Evolutionary conservation across 2,329 filamentous ascomycete genomes (phyloP).

Genomic region (Ramularia collo-cygni): DNA sequence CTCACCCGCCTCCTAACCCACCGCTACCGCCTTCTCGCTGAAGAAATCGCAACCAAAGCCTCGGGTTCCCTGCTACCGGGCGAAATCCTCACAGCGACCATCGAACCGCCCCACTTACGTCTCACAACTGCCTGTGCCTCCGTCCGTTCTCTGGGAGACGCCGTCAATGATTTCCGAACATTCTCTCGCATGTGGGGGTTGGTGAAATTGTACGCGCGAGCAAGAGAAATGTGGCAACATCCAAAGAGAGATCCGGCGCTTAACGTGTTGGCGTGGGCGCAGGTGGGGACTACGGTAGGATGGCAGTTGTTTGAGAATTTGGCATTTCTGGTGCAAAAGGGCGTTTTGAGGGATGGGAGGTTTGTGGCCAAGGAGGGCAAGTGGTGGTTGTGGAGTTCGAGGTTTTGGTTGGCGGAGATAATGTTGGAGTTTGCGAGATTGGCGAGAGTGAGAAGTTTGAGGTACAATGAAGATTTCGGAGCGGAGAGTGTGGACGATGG

Average conservation of each 20-base stretch:
- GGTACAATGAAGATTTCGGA: conserved; percentile 27
- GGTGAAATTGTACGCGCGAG: conserved; percentile 66
- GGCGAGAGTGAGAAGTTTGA: conserved; percentile 37
- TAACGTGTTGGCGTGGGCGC: conserved; percentile 54
- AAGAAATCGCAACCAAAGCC: conserved; percentile 33
- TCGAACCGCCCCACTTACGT: conserved; percentile 30
- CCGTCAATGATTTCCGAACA: conserved; percentile 65
- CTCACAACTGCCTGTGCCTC: conserved; percentile 29
- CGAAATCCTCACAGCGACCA: conserved; percentile 34
- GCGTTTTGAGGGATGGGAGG: conserved; percentile 49
- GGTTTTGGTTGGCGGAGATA: conserved; percentile 76
- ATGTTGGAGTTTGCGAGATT: conserved; percentile 67
- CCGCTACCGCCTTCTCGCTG: conserved; percentile 31
- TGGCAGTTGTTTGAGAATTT: conserved; percentile 82
- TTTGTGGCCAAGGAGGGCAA: conserved; percentile 44
- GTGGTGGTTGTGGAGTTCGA: conserved; percentile 65
- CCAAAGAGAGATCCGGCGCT: conserved; percentile 39
- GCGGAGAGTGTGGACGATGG: conserved; percentile 36
- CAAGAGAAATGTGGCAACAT: conserved; percentile 36
- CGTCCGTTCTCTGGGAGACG: conserved; percentile 48
- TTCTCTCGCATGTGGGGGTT: conserved; percentile 72
- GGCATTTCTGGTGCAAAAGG: conserved; percentile 68
- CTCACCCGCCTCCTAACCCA: conserved; percentile 32
- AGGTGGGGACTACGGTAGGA: conserved; percentile 59
- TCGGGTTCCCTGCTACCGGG: conserved; percentile 35